Evolutionary conservation across 768 basidiomycete genomes (phyloP).

Genomic region (Pilatotrama ljubarskyi): DNA sequence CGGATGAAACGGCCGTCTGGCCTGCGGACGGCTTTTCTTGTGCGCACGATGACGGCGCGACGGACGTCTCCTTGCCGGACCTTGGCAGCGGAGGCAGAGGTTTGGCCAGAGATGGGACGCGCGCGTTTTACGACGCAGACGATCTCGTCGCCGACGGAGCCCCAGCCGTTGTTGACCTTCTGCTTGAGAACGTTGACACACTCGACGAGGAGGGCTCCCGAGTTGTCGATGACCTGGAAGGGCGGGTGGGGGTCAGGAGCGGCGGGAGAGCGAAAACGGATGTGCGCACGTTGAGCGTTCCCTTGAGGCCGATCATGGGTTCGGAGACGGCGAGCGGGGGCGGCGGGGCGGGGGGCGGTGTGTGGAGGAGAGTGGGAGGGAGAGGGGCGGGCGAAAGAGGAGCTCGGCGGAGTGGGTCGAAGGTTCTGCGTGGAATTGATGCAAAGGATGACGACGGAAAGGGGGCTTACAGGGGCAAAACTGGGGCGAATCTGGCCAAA

Average conservation of each 20-base stretch:
- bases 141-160: constrained; percentile 91
- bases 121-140: constrained; percentile 94
- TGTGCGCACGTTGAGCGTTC: constrained; percentile 73
- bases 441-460: neutral
- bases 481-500: neutral
- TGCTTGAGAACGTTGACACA: constrained; percentile 96
- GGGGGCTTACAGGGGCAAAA: constrained; percentile 1
- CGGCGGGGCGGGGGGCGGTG: neutral
- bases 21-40: constrained; percentile 80
- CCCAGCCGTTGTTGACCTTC: constrained; percentile 95
- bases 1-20: constrained; percentile 86
- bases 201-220: constrained; percentile 91
- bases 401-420: neutral
- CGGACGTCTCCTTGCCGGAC: constrained; percentile 92
- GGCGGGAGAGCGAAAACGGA: neutral
- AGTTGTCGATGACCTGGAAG: constrained; percentile 90
- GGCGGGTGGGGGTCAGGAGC: neutral
- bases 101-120: constrained; percentile 70
- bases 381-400: neutral
- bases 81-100: constrained; percentile 77
- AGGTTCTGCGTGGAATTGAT: neutral
- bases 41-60: constrained; percentile 94
- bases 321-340: neutral
- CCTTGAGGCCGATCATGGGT: constrained; percentile 92
- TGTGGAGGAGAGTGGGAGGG: neutral